Evolutionary conservation across 2,329 filamentous ascomycete species (phyloP).

Genomic region (Lasiodiplodia gonubiensis): DNA sequence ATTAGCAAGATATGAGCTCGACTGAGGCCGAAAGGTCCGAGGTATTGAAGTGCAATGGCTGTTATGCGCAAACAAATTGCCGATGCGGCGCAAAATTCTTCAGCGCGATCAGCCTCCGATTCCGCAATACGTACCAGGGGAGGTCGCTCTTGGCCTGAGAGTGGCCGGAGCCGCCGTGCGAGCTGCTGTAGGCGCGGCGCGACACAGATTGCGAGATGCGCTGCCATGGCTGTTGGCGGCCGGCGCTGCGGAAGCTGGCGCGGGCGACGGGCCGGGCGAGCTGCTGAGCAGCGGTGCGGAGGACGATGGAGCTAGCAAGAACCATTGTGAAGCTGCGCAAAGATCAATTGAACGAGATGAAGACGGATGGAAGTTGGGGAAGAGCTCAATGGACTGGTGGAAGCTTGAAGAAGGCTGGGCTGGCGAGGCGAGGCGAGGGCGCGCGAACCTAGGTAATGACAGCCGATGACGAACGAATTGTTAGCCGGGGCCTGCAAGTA

Average conservation of each 20-base stretch:
- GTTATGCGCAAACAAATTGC: not conserved
- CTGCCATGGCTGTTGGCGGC: slow-evolving; percentile 46
- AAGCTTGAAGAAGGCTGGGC: slow-evolving; percentile 17
- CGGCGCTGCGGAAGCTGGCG: slow-evolving; percentile 40
- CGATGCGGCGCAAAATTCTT: slow-evolving; percentile 13
- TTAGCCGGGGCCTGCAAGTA: too few relatives aligned
- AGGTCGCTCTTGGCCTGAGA: slow-evolving; percentile 43
- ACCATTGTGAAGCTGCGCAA: slow-evolving; percentile 47
- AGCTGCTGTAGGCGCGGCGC: slow-evolving; percentile 47
- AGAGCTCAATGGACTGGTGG: slow-evolving; percentile 12
- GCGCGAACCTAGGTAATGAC: not conserved
- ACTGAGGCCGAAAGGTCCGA: slow-evolving; percentile 22
- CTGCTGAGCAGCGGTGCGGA: slow-evolving; percentile 46
- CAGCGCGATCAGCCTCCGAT: not conserved
- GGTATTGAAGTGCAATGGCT: not conserved
- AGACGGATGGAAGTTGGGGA: slow-evolving; percentile 32
- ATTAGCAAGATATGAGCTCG: not conserved
- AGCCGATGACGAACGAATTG: too few relatives aligned
- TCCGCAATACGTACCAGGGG: slow-evolving; percentile 45
- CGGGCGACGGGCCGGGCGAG: slow-evolving; percentile 41
- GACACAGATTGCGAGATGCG: slow-evolving; percentile 40
- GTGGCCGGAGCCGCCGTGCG: slow-evolving; percentile 39
- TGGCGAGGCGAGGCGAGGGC: slow-evolving; percentile 15
- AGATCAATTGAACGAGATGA: slow-evolving; percentile 42
- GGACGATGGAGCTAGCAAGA: slow-evolving; percentile 44